phyloP scores from a whole-genome alignment of 2,329 filamentous ascomycete species.

The Penicillium janthinellum region DNA sequence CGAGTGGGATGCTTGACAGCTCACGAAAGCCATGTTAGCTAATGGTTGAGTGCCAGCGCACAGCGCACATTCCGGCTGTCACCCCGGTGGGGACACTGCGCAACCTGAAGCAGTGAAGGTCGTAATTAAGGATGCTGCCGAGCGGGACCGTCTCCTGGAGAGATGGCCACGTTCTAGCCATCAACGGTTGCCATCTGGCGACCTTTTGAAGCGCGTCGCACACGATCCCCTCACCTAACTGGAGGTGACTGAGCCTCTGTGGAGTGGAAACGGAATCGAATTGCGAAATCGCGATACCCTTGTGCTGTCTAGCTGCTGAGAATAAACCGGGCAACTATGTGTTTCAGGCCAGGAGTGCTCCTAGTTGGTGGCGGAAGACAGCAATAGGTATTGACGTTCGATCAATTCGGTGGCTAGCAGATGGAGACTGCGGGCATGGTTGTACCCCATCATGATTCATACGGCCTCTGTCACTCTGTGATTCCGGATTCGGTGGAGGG shows the following conservation, averaged over 20 bases:
- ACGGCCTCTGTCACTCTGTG: slow-evolving; percentile 54
- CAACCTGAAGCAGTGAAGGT: not conserved
- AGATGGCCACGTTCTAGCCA: slow-evolving; percentile 14
- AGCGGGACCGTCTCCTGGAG: slow-evolving; percentile 13
- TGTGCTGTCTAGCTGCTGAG: slow-evolving; percentile 15
- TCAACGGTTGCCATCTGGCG: slow-evolving; percentile 27
- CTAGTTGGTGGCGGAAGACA: slow-evolving; percentile 21
- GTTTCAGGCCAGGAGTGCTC: slow-evolving; percentile 21
- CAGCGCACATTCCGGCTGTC: slow-evolving; percentile 25
- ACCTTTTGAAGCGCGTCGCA: slow-evolving; percentile 24
- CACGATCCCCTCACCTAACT: slow-evolving; percentile 25
- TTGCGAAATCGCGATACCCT: not conserved
- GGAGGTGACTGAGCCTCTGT: slow-evolving; percentile 23
- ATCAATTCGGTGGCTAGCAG: slow-evolving; percentile 23
- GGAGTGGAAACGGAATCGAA: slow-evolving; percentile 10
- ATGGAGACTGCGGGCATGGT: slow-evolving; percentile 13
- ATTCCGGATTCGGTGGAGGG: slow-evolving; percentile 45
- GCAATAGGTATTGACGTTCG: slow-evolving; percentile 25
- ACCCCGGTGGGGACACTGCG: slow-evolving; percentile 11
- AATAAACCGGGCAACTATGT: slow-evolving; percentile 21
- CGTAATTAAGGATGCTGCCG: slow-evolving; percentile 7
- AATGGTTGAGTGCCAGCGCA: slow-evolving; percentile 22
- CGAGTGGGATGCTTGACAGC: slow-evolving; percentile 55
- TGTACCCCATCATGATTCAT: slow-evolving; percentile 51
- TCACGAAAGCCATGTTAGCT: slow-evolving; percentile 27